Evolutionary conservation across 495 filamentous ascomycete species (phyloP), one percentile per base, ranked within the genome.

Genomic region (Aspergillus baeticus): DNA sequence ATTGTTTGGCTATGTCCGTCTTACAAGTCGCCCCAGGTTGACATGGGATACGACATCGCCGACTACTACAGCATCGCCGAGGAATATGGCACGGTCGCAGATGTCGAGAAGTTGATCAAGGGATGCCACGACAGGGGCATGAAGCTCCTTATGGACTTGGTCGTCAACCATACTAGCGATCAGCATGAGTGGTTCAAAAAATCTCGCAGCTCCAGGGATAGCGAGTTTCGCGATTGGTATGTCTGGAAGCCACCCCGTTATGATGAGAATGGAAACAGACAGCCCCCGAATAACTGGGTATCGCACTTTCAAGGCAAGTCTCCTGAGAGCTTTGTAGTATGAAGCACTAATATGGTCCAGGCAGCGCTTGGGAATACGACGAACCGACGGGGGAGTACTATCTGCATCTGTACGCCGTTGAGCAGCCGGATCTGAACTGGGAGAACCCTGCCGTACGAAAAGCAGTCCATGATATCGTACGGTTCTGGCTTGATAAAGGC

Each of bases 101-200:
- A 91, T 68, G 78, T 89, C 14, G 86, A 89, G n/a, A 66, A 68
- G 17, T 69, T 91, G 14, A 81, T 88, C 33, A 34, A 78, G 31
- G 84, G 76, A 11, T 71, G 79, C 11, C 75, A 83, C 52, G 51
- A 69, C 10, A 73, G 84, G 10, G 85, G 77, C 3, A 88, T 91
- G 84, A 87, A 82, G 63, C 64, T 91, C 23, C 74, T 91, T 13
- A 81, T 91, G 66, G 88, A 91, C 65, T 68, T 91, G 20, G 88
- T 91, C 0, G 81, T 90, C 35, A 91, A 92, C 60, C 89, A 91
- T 67, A 90, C 86, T n/a, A 86, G 81, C n/a, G 83, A 89, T 54
- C 78, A 90, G 70, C 86, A 90, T 60, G 77, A 78, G 26, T 91
- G 89, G 88, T 92, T 92, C 69, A 73, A 82, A 59, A 78, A 89